These are phyloP conservation scores for Termitomyces sp. DNA, from an alignment of 1,284 basidiomycete genomes.

Conservation along the genomic window DNA sequence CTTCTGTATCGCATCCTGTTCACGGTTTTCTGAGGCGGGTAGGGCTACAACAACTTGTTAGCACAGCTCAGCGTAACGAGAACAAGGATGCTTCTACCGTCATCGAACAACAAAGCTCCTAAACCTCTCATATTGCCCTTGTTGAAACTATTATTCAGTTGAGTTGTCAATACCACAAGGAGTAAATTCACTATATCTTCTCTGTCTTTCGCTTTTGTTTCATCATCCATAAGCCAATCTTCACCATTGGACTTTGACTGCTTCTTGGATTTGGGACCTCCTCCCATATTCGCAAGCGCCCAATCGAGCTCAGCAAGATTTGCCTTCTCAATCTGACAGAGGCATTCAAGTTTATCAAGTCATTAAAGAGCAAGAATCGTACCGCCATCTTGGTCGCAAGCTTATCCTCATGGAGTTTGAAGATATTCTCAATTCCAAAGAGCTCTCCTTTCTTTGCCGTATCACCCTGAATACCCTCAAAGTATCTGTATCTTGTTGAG, in stretches of 20 bases:
- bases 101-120: slow-evolving; percentile 63
- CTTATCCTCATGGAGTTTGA: slow-evolving; percentile 69
- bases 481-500: slow-evolving; percentile 47
- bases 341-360: background rate
- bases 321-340: slow-evolving; percentile 66
- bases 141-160: slow-evolving; percentile 20
- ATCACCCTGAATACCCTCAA: slow-evolving; percentile 77
- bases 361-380: slow-evolving; percentile 18
- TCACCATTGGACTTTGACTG: slow-evolving; percentile 28
- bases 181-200: slow-evolving; percentile 41
- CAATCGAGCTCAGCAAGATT: slow-evolving; percentile 69
- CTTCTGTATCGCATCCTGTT: slow-evolving; percentile 46
- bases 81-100: slow-evolving; percentile 36
- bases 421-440: slow-evolving; percentile 80
- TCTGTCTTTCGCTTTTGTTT: slow-evolving; percentile 50
- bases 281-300: slow-evolving; percentile 65
- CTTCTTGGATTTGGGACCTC: slow-evolving; percentile 33
- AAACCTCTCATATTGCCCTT: slow-evolving; percentile 59
- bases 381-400: slow-evolving; percentile 73
- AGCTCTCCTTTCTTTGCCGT: slow-evolving; percentile 70
- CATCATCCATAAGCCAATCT: slow-evolving; percentile 43
- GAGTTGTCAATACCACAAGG: background rate
- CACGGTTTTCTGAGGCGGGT: slow-evolving; percentile 20
- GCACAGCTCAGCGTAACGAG: slow-evolving; percentile 6
- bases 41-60: slow-evolving; percentile 23